Conservation (phyloP, 306 rosid genomes). For the Potentilla sterilis region DNA sequence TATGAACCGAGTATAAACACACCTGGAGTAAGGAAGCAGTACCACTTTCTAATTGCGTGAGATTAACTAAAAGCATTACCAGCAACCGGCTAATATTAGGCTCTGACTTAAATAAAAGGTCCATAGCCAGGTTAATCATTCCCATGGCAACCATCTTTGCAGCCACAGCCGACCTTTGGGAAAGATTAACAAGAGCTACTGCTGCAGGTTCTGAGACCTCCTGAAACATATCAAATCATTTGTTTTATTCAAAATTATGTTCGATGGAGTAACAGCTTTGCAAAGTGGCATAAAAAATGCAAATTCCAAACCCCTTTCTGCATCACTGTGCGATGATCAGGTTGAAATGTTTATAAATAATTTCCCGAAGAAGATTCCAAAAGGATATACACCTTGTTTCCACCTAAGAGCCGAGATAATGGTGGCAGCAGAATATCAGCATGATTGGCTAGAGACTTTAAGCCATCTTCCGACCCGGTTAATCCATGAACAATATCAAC, state of each 20-base stretch:
- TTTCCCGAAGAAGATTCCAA: background rate
- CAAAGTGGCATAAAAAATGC: background rate
- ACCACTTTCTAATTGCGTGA: constrained; percentile 76
- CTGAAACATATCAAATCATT: constrained; percentile 42
- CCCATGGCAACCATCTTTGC: constrained; percentile 63
- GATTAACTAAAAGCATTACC: constrained; percentile 89
- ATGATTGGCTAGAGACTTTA: constrained; percentile 63
- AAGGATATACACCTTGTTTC: constrained; percentile 45
- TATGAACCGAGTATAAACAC: constrained; percentile 8
- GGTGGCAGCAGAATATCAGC: constrained; percentile 47
- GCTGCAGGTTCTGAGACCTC: constrained; percentile 84
- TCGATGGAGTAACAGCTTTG: too few relatives aligned
- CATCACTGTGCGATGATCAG: background rate
- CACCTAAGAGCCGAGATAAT: constrained; percentile 56
- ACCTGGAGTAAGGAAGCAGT: constrained; percentile 80
- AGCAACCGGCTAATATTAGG: constrained; percentile 56
- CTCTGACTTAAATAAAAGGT: constrained; percentile 62
- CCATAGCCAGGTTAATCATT: constrained; percentile 58
- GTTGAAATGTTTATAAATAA: background rate
- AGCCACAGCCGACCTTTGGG: constrained; percentile 62
- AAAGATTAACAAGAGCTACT: constrained; percentile 84
- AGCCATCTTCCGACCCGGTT: constrained; percentile 86
- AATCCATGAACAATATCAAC: constrained; percentile 87
- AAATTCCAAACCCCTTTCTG: background rate
- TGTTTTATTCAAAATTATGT: background rate